These are phyloP conservation scores for Hordeum vulgare DNA, from an alignment of 176 grass and related monocot species.

Conservation along the genomic window DNA sequence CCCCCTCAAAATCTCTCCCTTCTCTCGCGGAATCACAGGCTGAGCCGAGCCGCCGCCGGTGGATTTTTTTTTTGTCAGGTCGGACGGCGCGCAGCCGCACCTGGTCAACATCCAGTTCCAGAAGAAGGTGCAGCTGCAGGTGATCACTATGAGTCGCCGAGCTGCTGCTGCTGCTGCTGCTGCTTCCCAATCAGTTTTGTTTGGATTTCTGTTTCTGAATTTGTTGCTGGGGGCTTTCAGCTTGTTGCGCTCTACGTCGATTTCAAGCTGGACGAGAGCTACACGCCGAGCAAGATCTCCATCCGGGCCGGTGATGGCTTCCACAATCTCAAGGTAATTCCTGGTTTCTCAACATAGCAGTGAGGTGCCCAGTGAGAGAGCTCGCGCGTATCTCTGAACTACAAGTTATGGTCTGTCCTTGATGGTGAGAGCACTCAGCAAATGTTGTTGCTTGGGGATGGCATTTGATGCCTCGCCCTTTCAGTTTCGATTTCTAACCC, in stretches of 20 bases:
- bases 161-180: neutral
- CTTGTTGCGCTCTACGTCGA: slow-evolving; percentile 86
- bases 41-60: neutral
- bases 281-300: slow-evolving; percentile 97
- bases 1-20: neutral
- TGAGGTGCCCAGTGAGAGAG: neutral
- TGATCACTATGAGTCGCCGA: neutral
- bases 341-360: neutral
- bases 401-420: neutral
- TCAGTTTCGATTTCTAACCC: neutral
- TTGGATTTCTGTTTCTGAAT: neutral
- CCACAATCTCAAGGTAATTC: slow-evolving; percentile 85
- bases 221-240: slow-evolving; percentile 10
- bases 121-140: slow-evolving; percentile 93
- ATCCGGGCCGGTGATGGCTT: slow-evolving; percentile 87
- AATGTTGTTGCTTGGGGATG: neutral
- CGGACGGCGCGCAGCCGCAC: slow-evolving; percentile 90
- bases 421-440: neutral
- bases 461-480: neutral
- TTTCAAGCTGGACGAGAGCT: slow-evolving; percentile 96
- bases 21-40: neutral
- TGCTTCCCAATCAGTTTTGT: too few species aligned
- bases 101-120: slow-evolving; percentile 96
- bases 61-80: slow-evolving; percentile 34
- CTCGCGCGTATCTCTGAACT: neutral